Conservation (phyloP, 1,284 basidiomycete species). For the Ustilago xerochloae region DNA sequence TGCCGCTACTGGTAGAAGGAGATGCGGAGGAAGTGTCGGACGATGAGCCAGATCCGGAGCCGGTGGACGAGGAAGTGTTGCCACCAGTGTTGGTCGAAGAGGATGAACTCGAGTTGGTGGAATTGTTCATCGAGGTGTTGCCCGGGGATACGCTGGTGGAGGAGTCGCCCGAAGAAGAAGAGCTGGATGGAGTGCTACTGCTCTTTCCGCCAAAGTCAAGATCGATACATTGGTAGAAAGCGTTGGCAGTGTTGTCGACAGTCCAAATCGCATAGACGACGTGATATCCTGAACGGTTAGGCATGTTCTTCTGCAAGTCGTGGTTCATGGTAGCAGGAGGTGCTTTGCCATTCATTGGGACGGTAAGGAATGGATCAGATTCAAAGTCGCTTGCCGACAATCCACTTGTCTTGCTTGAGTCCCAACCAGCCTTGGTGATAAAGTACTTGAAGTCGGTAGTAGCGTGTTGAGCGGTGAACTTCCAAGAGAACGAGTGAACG, state of each 20-base stretch:
- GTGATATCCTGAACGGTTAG: slow-evolving; percentile 35
- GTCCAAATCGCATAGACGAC: slow-evolving; percentile 52
- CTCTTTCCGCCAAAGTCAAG: slow-evolving; percentile 40
- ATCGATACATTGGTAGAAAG: slow-evolving; percentile 52
- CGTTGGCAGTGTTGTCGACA: slow-evolving; percentile 42
- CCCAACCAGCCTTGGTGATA: slow-evolving; percentile 42
- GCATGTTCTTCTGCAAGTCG: slow-evolving; percentile 27
- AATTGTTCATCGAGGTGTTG: slow-evolving; percentile 1
- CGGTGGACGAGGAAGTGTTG: not conserved
- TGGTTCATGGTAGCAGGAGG: slow-evolving; percentile 24
- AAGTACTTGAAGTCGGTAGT: slow-evolving; percentile 53
- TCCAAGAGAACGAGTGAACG: slow-evolving; percentile 39
- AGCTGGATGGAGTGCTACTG: slow-evolving; percentile 2
- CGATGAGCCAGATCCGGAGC: not conserved
- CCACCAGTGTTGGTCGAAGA: not conserved
- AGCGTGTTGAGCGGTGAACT: slow-evolving; percentile 47
- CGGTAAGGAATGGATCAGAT: slow-evolving; percentile 32
- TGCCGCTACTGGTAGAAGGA: not conserved
- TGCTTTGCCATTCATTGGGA: slow-evolving; percentile 35
- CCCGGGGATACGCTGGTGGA: not conserved
- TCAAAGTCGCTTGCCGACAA: slow-evolving; percentile 36
- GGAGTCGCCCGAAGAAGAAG: not conserved
- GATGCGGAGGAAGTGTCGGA: slow-evolving; percentile 1
- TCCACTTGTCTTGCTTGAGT: slow-evolving; percentile 13
- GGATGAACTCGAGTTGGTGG: not conserved